Evolutionary conservation across 306 rosid genomes (phyloP), one percentile per base, ranked within the genome.

Genomic region (Urtica urens): DNA sequence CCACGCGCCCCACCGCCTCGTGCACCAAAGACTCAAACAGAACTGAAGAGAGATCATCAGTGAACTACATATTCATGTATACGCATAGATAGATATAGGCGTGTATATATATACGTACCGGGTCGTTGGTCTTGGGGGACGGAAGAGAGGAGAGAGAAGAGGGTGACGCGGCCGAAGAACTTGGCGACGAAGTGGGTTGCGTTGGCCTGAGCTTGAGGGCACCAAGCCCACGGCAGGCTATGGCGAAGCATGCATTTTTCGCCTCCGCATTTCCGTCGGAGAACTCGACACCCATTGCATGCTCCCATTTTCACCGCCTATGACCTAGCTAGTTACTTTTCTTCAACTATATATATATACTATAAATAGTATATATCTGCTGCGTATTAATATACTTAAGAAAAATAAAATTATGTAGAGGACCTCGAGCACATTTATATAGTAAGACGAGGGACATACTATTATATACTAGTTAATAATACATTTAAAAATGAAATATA

Each of bases 1-100:
- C 67, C 3, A 78, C 81, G 38, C 95, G 72, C 21, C 95, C 97
- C 34, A 76, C 87, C 25, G 90, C 95, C 55, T 88, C 97, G 53
- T 65, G 81, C 42, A 88, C n/a, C 53, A 88, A 68, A 13, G 97
- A 88, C 68, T 71, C 72, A 55, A 88, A 88, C 82, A 88, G 59
- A 55, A 66, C 95, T 88, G 17, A 39, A 4, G 11, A 4, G 25
- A 53, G 18, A 10, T 23, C 50, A 23, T 16, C 17, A 57, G 1
- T 7, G 7, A 31, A 7, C 13, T n/a, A n/a, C n/a, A n/a, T n/a
- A n/a, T n/a, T n/a, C n/a, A n/a, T n/a, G n/a, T n/a, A n/a, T n/a
- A n/a, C n/a, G n/a, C n/a, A n/a, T n/a, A n/a, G n/a, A n/a, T n/a
- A n/a, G n/a, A n/a, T n/a, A n/a, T 13, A 35, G 25, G 2, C 6